Percentiles rank a stretch among this genome's conserved stretches.
phyloP scores from a whole-genome alignment of 768 basidiomycete species.

The Calocybe gangraenosa region DNA sequence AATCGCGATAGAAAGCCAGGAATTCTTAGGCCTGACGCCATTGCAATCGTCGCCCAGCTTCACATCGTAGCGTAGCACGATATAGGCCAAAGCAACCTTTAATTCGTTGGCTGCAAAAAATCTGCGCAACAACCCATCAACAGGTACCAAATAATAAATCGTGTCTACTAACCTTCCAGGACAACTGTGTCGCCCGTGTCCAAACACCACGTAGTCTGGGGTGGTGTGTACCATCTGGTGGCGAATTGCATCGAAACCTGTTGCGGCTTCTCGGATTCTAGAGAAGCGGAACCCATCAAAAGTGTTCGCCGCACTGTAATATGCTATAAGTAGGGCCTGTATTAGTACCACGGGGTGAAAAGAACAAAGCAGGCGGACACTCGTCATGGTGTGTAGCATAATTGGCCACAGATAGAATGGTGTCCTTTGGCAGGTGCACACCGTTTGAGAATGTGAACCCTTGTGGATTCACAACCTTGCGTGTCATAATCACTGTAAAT shows the following conservation, averaged over 20 bases:
- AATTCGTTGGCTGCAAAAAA: conserved; percentile 9
- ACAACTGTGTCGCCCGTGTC: conserved; percentile 5
- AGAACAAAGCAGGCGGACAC: background rate
- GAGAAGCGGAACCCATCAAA: conserved; percentile 8
- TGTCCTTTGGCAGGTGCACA: conserved; percentile 3
- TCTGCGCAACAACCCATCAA: background rate
- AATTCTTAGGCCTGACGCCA: background rate
- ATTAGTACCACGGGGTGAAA: background rate
- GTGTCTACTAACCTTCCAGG: conserved; percentile 1
- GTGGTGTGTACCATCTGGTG: conserved; percentile 4
- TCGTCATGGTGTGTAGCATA: conserved; percentile 8
- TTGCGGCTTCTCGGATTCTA: background rate
- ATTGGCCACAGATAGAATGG: conserved; percentile 8
- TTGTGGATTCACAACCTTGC: conserved; percentile 6
- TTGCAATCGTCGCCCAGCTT: conserved; percentile 4
- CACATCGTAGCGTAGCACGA: conserved; percentile 4
- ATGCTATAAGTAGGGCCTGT: background rate
- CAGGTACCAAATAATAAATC: background rate
- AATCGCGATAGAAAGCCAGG: conserved; percentile 1
- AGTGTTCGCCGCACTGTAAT: conserved; percentile 2
- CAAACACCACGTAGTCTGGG: conserved; percentile 4
- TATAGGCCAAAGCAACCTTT: conserved; percentile 1
- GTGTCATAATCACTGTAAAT: conserved; percentile 6
- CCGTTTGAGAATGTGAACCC: conserved; percentile 8
- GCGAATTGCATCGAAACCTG: conserved; percentile 1